Evolutionary conservation across 2,329 filamentous ascomycete genomes (phyloP).

Genomic region (Phialophora chinensis): DNA sequence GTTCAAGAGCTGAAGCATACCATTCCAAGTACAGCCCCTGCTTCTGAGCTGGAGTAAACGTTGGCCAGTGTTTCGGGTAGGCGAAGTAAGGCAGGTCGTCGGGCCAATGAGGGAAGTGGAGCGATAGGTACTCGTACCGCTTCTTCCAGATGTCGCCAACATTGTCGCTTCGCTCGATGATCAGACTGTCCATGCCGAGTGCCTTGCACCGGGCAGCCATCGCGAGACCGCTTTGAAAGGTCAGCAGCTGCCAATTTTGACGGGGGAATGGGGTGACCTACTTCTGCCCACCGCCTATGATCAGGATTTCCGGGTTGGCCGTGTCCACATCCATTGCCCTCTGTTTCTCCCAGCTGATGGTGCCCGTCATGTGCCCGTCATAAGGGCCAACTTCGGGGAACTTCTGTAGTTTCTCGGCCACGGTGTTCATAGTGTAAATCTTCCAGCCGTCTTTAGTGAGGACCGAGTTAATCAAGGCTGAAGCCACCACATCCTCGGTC

Average conservation of each 20-base stretch:
- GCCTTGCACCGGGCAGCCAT: slow-evolving; percentile 40
- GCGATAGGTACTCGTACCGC: slow-evolving; percentile 44
- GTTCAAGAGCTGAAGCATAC: slow-evolving; percentile 42
- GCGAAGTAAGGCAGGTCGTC: slow-evolving; percentile 43
- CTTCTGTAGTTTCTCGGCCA: slow-evolving; percentile 43
- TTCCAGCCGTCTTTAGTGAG: slow-evolving; percentile 45
- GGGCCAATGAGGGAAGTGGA: slow-evolving; percentile 44
- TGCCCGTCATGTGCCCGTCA: slow-evolving; percentile 47
- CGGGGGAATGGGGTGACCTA: neutral
- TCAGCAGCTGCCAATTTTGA: neutral
- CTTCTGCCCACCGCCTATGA: slow-evolving; percentile 41
- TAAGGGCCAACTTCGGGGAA: slow-evolving; percentile 42
- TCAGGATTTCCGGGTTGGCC: slow-evolving; percentile 40
- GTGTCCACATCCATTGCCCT: slow-evolving; percentile 40
- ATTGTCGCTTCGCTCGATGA: slow-evolving; percentile 42
- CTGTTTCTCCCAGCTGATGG: slow-evolving; percentile 44
- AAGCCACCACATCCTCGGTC: slow-evolving; percentile 42
- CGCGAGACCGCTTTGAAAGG: slow-evolving; percentile 36
- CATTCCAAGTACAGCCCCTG: slow-evolving; percentile 42
- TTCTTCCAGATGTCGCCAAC: slow-evolving; percentile 44
- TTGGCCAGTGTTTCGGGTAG: slow-evolving; percentile 45
- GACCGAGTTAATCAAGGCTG: slow-evolving; percentile 45
- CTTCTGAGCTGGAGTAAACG: slow-evolving; percentile 44
- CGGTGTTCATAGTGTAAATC: slow-evolving; percentile 47
- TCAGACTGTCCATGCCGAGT: slow-evolving; percentile 42